Evolutionary conservation across 352 stramenopile species (phyloP), one percentile per base, ranked within the genome.

Genomic region (Phytophthora pini): DNA sequence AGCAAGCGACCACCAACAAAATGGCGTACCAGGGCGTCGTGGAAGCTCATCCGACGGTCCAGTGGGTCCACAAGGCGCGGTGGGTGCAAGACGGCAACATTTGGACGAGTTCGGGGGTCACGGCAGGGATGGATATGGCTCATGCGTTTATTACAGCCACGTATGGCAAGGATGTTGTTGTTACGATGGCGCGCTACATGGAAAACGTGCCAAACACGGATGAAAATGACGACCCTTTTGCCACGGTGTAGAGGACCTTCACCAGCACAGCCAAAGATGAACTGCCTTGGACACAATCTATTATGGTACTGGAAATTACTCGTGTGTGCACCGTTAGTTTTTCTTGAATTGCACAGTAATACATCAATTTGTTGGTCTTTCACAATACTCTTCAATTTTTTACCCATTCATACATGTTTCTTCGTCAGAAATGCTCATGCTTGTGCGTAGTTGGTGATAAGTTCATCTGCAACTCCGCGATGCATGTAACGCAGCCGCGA

Each of bases 1-100:
- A 72, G 27, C 58, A 52, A 43, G 79, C 81, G 40, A 90, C 81
- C n/a, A 88, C 81, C 58, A 90, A 90, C 75, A 90, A 90, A 54
- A 67, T 84, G 27, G 69, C 59, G 27, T 88, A 81, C 56, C 50
- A 70, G 13, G 40, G 74, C 6, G 66, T 90, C 27, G 67, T 68
- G 22, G 20, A 59, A 15, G 39, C 61, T 15, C 57, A 76, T 17
- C 74, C 74, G n/a, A 59, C 36, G 1, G 77, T 88, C 13, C 17
- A 77, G 5, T 92, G 83, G 80, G 69, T 87, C 9, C 64, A 67
- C 49, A 78, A 87, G 50, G 83, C 80, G 29, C 76, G 80, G 12
- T 92, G 83, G 83, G 70, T 87, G 51, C 72, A 77, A 17, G 79
- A 90, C 40, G 80, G 70, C 48, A 79, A 76, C 11, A 51, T 79